Base-by-base conservation (phyloP, 441 rosid species). In the Erodium chrysanthum region DNA sequence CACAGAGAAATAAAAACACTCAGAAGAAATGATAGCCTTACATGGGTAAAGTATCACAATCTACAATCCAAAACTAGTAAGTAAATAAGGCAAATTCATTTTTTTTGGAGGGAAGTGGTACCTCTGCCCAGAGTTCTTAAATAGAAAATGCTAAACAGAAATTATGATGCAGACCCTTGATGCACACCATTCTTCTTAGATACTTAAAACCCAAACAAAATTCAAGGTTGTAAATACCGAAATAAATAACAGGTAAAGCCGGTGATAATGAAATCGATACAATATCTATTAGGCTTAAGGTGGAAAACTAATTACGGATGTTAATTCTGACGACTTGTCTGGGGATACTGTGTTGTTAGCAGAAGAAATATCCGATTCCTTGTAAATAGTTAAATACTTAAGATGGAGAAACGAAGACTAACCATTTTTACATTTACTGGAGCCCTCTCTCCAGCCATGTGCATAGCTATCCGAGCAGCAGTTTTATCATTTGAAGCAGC, bases 381-480 rank as follows among this genome's bases (percentile, higher is more conserved):
- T 54, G 15, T 23, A 18, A 48, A 25, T 62, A 63, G 64, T 21
- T 63, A 60, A 68, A 44, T 22, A 33, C 17, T 31, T 60, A 46
- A 68, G 71, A 40, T 27, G 21, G 62, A 56, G 27, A 61, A 48
- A 17, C 69, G 69, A 59, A 70, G 58, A 81, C 87, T 77, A 70
- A 94, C 98, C 96, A 91, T 59, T 73, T 79, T 89, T 12, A 91
- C 80, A 81, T 91, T 94, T 71, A 93, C 83, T 71, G 91, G 95
- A 66, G 82, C 78, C 78, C 96, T 85, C 72, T 94, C 98, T 60
- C 98, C 98, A 79, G 96, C 91, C 92, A 83, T 88, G 78, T 94
- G 98, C 97, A 86, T 84, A 61, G 96, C 97, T 75, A 92, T 90
- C 62, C 92, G 81, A 73, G 98, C 96, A 79, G 91, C 93, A 62